These are phyloP conservation scores for Phytophthora tubulina DNA, from an alignment of 352 stramenopile genomes.

Conservation along the genomic window DNA sequence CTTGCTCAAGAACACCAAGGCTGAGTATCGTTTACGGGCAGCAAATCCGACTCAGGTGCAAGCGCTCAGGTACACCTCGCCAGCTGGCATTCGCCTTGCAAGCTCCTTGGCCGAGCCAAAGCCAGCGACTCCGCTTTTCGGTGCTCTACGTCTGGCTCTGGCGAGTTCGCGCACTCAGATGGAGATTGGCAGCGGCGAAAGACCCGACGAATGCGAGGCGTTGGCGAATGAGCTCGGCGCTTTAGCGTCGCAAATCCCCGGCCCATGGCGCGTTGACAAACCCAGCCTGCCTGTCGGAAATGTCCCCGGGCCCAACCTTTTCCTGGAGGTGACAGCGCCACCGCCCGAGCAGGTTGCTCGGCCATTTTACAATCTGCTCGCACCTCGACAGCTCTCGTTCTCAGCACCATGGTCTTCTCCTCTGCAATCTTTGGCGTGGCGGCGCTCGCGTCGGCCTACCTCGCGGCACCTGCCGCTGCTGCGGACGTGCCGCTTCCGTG, in stretches of 20 bases:
- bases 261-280: conserved; percentile 19
- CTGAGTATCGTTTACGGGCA: conserved; percentile 7
- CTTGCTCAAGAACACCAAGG: not conserved
- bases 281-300: conserved; percentile 33
- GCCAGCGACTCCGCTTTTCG: not conserved
- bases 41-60: conserved; percentile 25
- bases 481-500: conserved; percentile 45
- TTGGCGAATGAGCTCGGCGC: conserved; percentile 19
- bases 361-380: conserved; percentile 37
- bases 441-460: conserved; percentile 7
- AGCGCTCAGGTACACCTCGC: not conserved
- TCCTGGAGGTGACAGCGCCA: conserved; percentile 10
- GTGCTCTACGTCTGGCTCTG: conserved; percentile 19
- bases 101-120: not conserved
- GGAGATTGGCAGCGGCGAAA: conserved; percentile 28
- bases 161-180: conserved; percentile 31
- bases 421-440: conserved; percentile 8
- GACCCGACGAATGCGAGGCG: conserved; percentile 16
- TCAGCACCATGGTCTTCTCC: conserved; percentile 22
- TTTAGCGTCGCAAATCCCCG: conserved; percentile 23
- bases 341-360: conserved; percentile 2
- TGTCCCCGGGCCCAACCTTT: conserved; percentile 27
- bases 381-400: conserved; percentile 8
- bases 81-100: conserved; percentile 6
- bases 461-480: conserved; percentile 6